Evolutionary conservation across 2,329 filamentous ascomycete species (phyloP).

Genomic region (Akanthomyces lecanii): DNA sequence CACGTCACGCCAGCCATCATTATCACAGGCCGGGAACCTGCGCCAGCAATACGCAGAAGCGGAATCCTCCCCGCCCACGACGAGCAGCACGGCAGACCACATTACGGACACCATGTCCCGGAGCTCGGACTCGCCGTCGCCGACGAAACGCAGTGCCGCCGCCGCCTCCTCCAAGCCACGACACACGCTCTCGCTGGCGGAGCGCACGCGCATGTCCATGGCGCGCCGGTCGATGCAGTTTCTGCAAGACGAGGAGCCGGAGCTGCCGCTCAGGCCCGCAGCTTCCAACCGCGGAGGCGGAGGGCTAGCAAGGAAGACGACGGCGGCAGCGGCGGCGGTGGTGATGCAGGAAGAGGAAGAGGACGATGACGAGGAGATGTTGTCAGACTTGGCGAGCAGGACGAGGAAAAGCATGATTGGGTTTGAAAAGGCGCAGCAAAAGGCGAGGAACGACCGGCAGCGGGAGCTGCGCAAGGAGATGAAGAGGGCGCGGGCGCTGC

Average conservation of each 20-base stretch:
- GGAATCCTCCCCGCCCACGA: not conserved
- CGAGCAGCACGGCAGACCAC: not conserved
- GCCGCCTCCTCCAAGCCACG: conserved; percentile 35
- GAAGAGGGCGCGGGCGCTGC: conserved; percentile 39
- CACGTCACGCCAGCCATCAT: conserved; percentile 6
- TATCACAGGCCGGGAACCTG: not conserved
- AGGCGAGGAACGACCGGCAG: conserved; percentile 40
- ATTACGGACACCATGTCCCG: not conserved
- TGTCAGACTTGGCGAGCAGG: conserved; percentile 52
- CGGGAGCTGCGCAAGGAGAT: conserved; percentile 51
- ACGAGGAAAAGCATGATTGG: conserved; percentile 60
- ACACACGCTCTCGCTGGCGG: conserved; percentile 61
- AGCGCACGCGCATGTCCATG: conserved; percentile 81
- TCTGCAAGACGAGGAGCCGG: conserved; percentile 29
- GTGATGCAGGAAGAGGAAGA: conserved; percentile 23
- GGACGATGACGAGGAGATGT: conserved; percentile 28
- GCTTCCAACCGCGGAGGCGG: conserved; percentile 11
- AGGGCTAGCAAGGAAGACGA: conserved; percentile 17
- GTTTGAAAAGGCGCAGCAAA: conserved; percentile 57
- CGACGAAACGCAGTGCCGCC: conserved; percentile 37
- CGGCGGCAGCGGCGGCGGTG: conserved; percentile 9
- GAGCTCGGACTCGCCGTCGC: conserved; percentile 48
- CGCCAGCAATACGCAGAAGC: conserved; percentile 5
- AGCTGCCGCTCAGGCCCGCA: conserved; percentile 16
- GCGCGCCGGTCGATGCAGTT: conserved; percentile 49